Evolutionary conservation across 192 early-diverging fungal species (phyloP).

Genomic region (Rhizophlyctis rosea): DNA sequence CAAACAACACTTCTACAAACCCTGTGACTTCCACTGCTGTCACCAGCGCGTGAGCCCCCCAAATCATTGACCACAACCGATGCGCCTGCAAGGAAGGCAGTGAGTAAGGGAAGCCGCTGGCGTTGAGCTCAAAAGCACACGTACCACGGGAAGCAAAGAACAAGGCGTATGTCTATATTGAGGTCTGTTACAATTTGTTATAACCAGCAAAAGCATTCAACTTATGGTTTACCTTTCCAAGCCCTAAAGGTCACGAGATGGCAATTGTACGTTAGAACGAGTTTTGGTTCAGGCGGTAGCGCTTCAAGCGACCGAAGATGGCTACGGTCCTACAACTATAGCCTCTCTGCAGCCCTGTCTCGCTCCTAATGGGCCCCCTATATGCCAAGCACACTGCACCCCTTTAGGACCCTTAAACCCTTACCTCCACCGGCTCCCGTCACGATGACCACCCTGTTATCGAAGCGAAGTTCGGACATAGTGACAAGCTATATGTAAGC

Average conservation of each 20-base stretch:
- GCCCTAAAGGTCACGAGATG: no score
- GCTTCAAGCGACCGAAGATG: no score
- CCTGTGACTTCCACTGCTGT: constrained; percentile 61
- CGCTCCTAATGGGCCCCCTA: no score
- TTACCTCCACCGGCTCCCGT: constrained; percentile 94
- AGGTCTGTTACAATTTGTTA: no score
- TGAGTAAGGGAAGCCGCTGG: neutral
- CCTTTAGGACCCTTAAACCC: no score
- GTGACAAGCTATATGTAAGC: neutral
- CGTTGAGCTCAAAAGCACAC: neutral
- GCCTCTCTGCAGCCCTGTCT: no score
- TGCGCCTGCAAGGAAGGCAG: constrained; percentile 57
- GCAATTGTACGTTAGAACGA: no score
- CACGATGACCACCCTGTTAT: constrained; percentile 77
- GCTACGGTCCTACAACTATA: no score
- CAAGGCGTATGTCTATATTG: constrained; percentile 78
- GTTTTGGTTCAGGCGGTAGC: no score
- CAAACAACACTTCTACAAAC: constrained; percentile 21
- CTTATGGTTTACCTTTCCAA: constrained; percentile 44
- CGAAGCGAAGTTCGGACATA: constrained; percentile 45
- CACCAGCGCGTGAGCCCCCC: constrained; percentile 73
- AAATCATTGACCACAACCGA: constrained; percentile 97
- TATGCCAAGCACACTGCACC: no score
- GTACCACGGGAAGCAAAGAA: constrained; percentile 77
- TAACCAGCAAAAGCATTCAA: no score